Conservation (phyloP, 2,329 filamentous ascomycete species). For the Acrodontium crateriforme region DNA sequence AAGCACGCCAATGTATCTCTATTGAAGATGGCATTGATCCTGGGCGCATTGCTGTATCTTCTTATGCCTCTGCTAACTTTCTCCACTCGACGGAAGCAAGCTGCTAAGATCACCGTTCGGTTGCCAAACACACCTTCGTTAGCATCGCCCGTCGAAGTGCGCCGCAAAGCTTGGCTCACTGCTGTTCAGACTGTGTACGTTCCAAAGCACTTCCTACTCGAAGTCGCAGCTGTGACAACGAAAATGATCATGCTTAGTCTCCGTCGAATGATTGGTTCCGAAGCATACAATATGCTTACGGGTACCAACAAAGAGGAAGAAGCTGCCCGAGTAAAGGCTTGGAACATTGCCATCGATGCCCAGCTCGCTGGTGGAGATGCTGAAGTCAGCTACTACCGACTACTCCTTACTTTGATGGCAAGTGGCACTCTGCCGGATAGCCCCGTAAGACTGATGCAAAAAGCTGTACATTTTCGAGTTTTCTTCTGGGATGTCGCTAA, state of each 20-base stretch:
- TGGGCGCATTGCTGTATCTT: conserved; percentile 43
- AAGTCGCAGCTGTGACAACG: conserved; percentile 63
- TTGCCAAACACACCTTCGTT: conserved; percentile 50
- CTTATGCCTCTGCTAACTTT: conserved; percentile 43
- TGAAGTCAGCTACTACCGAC: conserved; percentile 75
- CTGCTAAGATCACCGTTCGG: conserved; percentile 25
- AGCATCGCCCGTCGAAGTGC: conserved; percentile 70
- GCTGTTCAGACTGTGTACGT: conserved; percentile 88
- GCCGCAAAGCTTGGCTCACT: conserved; percentile 82
- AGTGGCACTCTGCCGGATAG: conserved; percentile 77
- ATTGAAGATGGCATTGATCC: conserved; percentile 36
- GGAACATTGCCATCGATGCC: conserved; percentile 85
- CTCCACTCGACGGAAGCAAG: conserved; percentile 38
- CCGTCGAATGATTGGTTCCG: conserved; percentile 62
- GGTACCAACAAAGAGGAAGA: conserved; percentile 77
- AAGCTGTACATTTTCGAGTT: conserved; percentile 81
- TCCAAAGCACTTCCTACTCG: conserved; percentile 73
- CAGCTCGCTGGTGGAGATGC: conserved; percentile 83
- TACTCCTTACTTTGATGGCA: conserved; percentile 75
- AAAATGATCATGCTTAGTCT: conserved; percentile 74
- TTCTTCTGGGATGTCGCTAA: conserved; percentile 67
- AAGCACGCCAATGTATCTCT: conserved; percentile 26
- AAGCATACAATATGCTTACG: conserved; percentile 64
- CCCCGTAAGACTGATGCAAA: conserved; percentile 73
- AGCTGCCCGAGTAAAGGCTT: conserved; percentile 73